Evolutionary conservation across 2,329 filamentous ascomycete species (phyloP), one percentile per base, ranked within the genome.

Genomic region (Fusarium sulawesiense): DNA sequence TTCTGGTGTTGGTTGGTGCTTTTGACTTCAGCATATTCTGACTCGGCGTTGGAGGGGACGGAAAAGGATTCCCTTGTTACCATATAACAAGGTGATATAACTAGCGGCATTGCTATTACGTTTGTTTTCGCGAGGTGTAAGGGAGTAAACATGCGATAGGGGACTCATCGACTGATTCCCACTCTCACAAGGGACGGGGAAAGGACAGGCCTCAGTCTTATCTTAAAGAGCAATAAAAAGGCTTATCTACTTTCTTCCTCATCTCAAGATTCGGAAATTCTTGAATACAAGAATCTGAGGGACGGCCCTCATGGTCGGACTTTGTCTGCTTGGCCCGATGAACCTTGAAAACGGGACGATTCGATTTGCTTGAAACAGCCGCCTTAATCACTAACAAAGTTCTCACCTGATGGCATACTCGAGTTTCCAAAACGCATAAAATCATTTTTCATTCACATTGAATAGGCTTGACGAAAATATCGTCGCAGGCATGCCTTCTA

Each of bases 61-160:
- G 54, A 75, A 74, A 75, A 72, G 62, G 72, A 78, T 77, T 77
- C 72, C 77, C 77, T 73, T 66, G 66, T 66, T 59, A 63, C 55
- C 58, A 32, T 66, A 51, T 54, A 54, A 61, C 34, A 54, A 65
- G 67, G 70, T 67, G 70, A 62, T 62, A 34, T 25, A 55, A 66
- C 34, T 66, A 51, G 46, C 42, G 40, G 65, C 56, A 72, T 72
- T 59, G 44, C 54, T 60, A 59, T 66, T 44, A 70, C 55, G 54
- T 64, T 58, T 70, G 25, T 61, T 75, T 74, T 72, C 56, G 59
- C 67, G 55, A 73, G 64, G 66, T 67, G 66, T 56, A 60, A 49
- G 48, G 65, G 71, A 64, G 66, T 65, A 58, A 47, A 54, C 21
- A 44, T 61, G 54, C 41, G 32, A 61, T 44, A 23, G 25, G 32